Percentiles rank a stretch among this genome's conserved stretches.
Conservation (phyloP, 768 basidiomycete genomes). For the Xerocomus spinulosus region DNA sequence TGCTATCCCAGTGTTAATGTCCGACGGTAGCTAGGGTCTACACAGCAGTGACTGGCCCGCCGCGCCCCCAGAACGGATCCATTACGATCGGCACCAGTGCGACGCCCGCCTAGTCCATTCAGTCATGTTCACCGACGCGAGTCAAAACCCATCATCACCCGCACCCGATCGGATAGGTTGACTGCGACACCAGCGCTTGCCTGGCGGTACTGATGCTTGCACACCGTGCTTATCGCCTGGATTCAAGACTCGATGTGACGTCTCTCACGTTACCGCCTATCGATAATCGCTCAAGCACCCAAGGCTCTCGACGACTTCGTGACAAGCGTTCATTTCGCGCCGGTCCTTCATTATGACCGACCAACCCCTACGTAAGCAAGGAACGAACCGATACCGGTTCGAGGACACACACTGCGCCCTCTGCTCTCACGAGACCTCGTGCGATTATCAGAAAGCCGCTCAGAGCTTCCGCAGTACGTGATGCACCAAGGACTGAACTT, state of each 20-base stretch:
- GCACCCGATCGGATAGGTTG: neutral
- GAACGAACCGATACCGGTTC: conserved; percentile 1
- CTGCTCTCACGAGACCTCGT: conserved; percentile 9
- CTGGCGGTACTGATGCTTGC: too few species aligned
- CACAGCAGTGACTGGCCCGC: neutral
- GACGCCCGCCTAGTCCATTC: neutral
- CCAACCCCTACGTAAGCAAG: conserved; percentile 1
- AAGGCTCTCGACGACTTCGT: neutral
- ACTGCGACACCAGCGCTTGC: too few species aligned
- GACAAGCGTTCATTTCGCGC: neutral
- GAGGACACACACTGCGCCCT: neutral
- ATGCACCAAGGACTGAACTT: neutral
- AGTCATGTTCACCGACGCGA: neutral
- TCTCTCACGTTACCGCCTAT: neutral
- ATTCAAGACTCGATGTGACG: neutral
- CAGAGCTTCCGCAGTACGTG: conserved; percentile 14
- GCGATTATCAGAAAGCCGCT: conserved; percentile 1
- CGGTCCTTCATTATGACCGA: neutral
- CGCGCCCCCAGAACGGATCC: neutral
- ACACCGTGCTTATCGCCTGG: neutral
- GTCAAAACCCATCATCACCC: neutral
- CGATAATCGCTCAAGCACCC: conserved; percentile 1
- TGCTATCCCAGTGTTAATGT: neutral
- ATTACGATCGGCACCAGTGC: neutral
- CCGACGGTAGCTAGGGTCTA: neutral